Evolutionary conservation across 306 rosid genomes (phyloP), one percentile per base, ranked within the genome.

Genomic region (Crataegus laevigata): DNA sequence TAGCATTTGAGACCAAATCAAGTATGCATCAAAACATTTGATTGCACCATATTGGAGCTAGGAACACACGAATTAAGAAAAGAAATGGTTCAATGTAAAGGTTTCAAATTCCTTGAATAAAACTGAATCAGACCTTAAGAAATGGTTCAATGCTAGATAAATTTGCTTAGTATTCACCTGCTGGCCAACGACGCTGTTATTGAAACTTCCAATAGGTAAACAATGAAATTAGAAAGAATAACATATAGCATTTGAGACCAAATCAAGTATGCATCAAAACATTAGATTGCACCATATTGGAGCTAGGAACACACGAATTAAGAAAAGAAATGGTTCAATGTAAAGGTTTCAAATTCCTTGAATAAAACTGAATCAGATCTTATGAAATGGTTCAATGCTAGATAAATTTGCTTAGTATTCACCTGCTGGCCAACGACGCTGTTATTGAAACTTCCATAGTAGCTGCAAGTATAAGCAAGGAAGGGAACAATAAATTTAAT

Each of bases 341-440:
- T 5, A 61, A 61, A 13, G 66, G 29, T 61, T 25, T 15, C 50
- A 51, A 71, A 45, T 29, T 40, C n/a, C 8, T 42, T 12, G 47
- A 22, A 42, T 7, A 73, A 60, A 43, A 28, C 51, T 34, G 63
- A 32, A 69, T 45, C 70, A 55, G 55, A 78, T 73, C 70, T 28
- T 47, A 32, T 29, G 7, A 67, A 76, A 68, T 51, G 26, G n/a
- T n/a, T n/a, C n/a, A n/a, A n/a, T n/a, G n/a, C 58, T 8, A 63
- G 73, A 71, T 61, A 69, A 36, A 42, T 65, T 13, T 45, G 59
- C 8, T 72, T 4, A 66, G 43, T 32, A 81, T 89, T 74, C 85
- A 94, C 99, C 99, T 94, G 99, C 76, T 94, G 93, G 80, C 88
- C 99, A 18, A 96, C 91, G 25, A 94, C 98, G 77, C 98, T 94